Evolutionary conservation across 106 monocot genomes (phyloP).

Genomic region (Dioscorea alata): DNA sequence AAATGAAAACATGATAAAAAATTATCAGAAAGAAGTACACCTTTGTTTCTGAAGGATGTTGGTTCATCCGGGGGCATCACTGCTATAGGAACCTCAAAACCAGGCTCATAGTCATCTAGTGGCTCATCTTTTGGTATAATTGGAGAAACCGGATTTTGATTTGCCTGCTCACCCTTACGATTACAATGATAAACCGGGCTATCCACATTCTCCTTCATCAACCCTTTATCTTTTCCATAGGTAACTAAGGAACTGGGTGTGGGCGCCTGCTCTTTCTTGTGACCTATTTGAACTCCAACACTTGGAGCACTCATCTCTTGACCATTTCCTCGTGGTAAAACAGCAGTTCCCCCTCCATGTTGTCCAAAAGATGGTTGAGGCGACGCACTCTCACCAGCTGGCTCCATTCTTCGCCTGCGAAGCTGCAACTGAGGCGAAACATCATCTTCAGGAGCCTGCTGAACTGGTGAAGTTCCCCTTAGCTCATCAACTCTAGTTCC

Average conservation of each 20-base stretch:
- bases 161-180: background rate
- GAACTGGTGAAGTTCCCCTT: slow-evolving; percentile 9
- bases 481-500: background rate
- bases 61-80: slow-evolving; percentile 9
- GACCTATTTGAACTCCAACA: background rate
- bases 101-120: background rate
- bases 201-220: slow-evolving; percentile 1
- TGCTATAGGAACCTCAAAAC: slow-evolving; percentile 24
- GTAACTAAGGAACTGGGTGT: background rate
- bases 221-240: slow-evolving; percentile 7
- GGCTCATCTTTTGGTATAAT: slow-evolving; percentile 4
- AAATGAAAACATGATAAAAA: background rate
- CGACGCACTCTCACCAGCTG: background rate
- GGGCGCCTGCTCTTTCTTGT: background rate
- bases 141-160: background rate
- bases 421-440: background rate
- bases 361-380: background rate
- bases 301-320: slow-evolving; percentile 1
- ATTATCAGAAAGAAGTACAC: slow-evolving; percentile 2
- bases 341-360: background rate
- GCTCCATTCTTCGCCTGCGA: background rate
- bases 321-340: background rate
- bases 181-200: background rate
- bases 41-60: background rate
- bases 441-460: slow-evolving; percentile 9